Percentiles rank a stretch among this genome's conserved stretches.
Evolutionary conservation across 306 rosid genomes (phyloP).

Genomic region (Trifolium fragiferum): DNA sequence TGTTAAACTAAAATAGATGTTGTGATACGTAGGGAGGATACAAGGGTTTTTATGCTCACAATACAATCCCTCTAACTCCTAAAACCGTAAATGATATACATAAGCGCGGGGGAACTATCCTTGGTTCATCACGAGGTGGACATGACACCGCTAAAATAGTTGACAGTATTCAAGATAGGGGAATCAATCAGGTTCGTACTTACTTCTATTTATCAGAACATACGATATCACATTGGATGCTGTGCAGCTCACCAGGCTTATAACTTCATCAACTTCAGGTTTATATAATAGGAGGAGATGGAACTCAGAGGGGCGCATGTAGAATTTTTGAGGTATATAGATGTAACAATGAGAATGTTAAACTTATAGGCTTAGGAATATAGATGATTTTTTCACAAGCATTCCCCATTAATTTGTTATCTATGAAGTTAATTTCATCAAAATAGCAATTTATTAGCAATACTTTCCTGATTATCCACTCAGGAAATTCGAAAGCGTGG

Average conservation of each 20-base stretch:
- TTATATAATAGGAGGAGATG: slow-evolving; percentile 97
- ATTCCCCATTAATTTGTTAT: background rate
- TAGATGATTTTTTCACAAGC: background rate
- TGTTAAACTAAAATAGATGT: slow-evolving; percentile 20
- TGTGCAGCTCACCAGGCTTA: slow-evolving; percentile 16
- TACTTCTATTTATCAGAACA: slow-evolving; percentile 17
- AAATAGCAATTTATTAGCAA: slow-evolving; percentile 25
- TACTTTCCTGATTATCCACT: slow-evolving; percentile 29
- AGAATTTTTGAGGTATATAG: slow-evolving; percentile 79
- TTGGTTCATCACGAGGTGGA: slow-evolving; percentile 96
- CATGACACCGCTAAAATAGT: slow-evolving; percentile 87
- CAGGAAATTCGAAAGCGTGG: slow-evolving; percentile 92
- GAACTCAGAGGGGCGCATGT: slow-evolving; percentile 94
- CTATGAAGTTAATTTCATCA: slow-evolving; percentile 16
- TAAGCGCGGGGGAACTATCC: slow-evolving; percentile 92
- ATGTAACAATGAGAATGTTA: background rate
- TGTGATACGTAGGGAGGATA: slow-evolving; percentile 84
- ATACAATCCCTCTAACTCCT: slow-evolving; percentile 70
- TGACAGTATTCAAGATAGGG: slow-evolving; percentile 93
- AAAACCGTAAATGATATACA: slow-evolving; percentile 90
- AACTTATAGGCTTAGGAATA: slow-evolving; percentile 5
- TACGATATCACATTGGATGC: background rate
- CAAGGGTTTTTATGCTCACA: slow-evolving; percentile 88
- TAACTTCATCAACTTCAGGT: slow-evolving; percentile 57
- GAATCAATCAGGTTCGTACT: slow-evolving; percentile 81